Base-by-base conservation (phyloP, 177 flowering plant genomes). In the Vitis hybrid region DNA sequence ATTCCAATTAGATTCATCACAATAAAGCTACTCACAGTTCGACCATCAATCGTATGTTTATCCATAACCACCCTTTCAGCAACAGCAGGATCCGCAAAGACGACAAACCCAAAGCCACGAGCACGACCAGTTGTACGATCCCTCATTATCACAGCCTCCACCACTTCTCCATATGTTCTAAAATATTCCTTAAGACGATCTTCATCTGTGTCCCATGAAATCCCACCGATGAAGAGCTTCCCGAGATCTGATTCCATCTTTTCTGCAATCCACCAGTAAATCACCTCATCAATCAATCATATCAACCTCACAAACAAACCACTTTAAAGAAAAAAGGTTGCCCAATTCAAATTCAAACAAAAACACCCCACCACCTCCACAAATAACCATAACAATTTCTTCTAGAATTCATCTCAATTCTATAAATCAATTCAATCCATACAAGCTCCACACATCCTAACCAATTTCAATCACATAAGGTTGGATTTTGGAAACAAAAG, bases 121-220 rank as follows among this genome's bases (percentile, higher is more conserved):
- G 97, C 96, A 69, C 97, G 95, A 21, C 97, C 97, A 0, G 98
- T 93, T 56, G 84, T 75, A 50, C 98, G 88, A 82, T 93, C 98
- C 72, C 91, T 91, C 98, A 93, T 93, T 85, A 93, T 91, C 78
- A 91, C 90, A 27, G 97, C 91, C 77, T 93, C 98, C 65, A 89
- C 90, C 50, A 93, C 94, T 62, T 91, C 94, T 27, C 98, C 98
- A 80, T 83, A 93, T 14, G 72, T 74, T 57, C 82, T 73, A 75
- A 93, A 93, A 64, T 93, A 91, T 60, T 90, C 95, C 78, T 80
- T 90, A 27, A 93, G 90, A n/a, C 92, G 93, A 75, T 87, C 93
- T 69, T 93, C 98, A 78, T 89, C 90, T 1, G 98, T 93, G 78
- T 93, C 98, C 98, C 98, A 93, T 4, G 98, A 91, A 73, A 93